phyloP scores from a whole-genome alignment of 768 basidiomycete species.

The Multifurca ochricompacta region DNA sequence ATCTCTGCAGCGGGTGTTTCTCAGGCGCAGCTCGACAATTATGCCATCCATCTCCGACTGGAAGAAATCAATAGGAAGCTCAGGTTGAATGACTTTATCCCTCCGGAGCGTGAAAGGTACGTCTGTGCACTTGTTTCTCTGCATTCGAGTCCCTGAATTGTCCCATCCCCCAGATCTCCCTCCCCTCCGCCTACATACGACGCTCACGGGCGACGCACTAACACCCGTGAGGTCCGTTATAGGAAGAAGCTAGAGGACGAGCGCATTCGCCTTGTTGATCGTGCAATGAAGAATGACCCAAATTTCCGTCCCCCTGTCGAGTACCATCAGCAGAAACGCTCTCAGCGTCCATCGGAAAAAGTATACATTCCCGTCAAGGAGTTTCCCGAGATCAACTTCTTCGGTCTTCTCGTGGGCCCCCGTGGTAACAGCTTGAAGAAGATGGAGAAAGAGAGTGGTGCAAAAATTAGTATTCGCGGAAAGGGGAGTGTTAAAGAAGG shows the following conservation, averaged over 20 bases:
- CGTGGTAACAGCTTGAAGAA: slow-evolving; percentile 99
- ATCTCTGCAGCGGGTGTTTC: slow-evolving; percentile 91
- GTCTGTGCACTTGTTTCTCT: slow-evolving; percentile 14
- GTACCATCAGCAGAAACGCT: slow-evolving; percentile 91
- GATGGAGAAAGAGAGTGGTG: slow-evolving; percentile 97
- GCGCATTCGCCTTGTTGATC: slow-evolving; percentile 87
- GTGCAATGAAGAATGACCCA: slow-evolving; percentile 95
- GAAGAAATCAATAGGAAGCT: slow-evolving; percentile 98
- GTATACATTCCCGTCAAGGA: slow-evolving; percentile 99
- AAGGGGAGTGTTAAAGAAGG: slow-evolving; percentile 99
- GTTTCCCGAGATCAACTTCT: slow-evolving; percentile 99
- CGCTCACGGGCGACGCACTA: slow-evolving; percentile 93
- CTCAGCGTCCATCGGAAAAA: slow-evolving; percentile 90
- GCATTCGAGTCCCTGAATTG: neutral
- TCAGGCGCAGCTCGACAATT: slow-evolving; percentile 93
- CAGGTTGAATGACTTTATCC: slow-evolving; percentile 88
- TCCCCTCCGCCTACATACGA: slow-evolving; percentile 98
- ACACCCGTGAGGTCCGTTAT: slow-evolving; percentile 97
- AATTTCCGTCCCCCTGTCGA: slow-evolving; percentile 97
- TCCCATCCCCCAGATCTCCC: slow-evolving; percentile 55
- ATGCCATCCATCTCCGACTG: slow-evolving; percentile 89
- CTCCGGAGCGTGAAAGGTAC: slow-evolving; percentile 91
- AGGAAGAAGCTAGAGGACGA: slow-evolving; percentile 92
- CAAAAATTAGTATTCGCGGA: slow-evolving; percentile 96
- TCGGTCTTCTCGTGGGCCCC: slow-evolving; percentile 95